These are phyloP conservation scores for Grigorovia jiainica DNA, from an alignment of 805 yeast genomes.

Conservation along the genomic window DNA sequence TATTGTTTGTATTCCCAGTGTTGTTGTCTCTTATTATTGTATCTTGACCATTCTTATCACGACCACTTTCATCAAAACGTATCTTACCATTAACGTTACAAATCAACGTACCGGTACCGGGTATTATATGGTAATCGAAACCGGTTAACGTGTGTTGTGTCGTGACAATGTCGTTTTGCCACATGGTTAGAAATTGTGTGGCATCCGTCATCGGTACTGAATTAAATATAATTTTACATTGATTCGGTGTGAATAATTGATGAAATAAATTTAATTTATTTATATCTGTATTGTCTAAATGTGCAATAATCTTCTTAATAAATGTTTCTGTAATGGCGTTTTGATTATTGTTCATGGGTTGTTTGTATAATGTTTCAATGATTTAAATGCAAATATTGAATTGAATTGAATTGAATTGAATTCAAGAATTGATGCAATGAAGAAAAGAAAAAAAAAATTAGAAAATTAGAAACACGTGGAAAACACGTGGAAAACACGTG, in stretches of 20 bases:
- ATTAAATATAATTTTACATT: conserved; percentile 24
- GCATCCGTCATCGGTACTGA: conserved; percentile 24
- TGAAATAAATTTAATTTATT: conserved; percentile 22
- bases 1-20: conserved; percentile 5
- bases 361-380: too few species aligned
- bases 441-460: too few species aligned
- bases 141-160: conserved; percentile 58
- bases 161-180: conserved; percentile 27
- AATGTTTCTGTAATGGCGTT: conserved; percentile 25
- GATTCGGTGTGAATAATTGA: conserved; percentile 13
- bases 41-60: conserved; percentile 53
- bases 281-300: conserved; percentile 27
- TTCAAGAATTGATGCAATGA: too few species aligned
- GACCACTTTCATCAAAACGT: conserved; percentile 68
- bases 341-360: conserved; percentile 7
- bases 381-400: too few species aligned
- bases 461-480: too few species aligned
- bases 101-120: conserved; percentile 49
- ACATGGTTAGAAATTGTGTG: conserved; percentile 21
- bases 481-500: too few species aligned
- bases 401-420: too few species aligned
- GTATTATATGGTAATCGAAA: conserved; percentile 57
- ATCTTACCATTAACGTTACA: conserved; percentile 49
- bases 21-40: conserved; percentile 36
- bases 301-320: conserved; percentile 27